Evolutionary conservation across 495 filamentous ascomycete genomes (phyloP).

Genomic region (Penicillium goetzii): DNA sequence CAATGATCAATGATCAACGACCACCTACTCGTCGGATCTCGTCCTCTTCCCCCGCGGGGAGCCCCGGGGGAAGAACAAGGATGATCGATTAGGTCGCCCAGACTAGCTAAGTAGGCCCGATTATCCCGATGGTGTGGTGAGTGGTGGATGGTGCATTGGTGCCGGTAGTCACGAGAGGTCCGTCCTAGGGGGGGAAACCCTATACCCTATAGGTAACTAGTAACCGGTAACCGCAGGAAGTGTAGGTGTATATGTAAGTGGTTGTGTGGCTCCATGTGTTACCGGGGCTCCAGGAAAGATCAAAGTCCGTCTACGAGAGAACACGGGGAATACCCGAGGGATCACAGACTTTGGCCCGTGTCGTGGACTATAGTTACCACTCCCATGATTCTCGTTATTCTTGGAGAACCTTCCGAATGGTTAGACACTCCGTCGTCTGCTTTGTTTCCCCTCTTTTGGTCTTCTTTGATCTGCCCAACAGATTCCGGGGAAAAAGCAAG

Average conservation of each 20-base stretch:
- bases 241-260: background rate
- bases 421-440: background rate
- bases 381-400: too few relatives aligned
- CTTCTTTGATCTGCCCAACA: background rate
- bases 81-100: constrained; percentile 12
- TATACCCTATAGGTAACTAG: background rate
- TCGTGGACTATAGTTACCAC: background rate
- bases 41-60: constrained; percentile 26
- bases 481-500: background rate
- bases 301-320: constrained; percentile 5
- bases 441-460: constrained; percentile 7
- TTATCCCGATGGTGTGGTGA: background rate
- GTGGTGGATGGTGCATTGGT: background rate
- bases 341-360: constrained; percentile 16
- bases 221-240: too few relatives aligned
- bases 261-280: background rate
- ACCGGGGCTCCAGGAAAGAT: background rate
- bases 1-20: constrained; percentile 9
- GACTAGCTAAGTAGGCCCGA: background rate
- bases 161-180: constrained; percentile 1
- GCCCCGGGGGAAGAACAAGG: constrained; percentile 17
- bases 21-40: constrained; percentile 16
- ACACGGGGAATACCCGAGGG: constrained; percentile 27
- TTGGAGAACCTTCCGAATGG: too few relatives aligned
- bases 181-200: background rate